Percentiles rank a stretch among this genome's conserved stretches.
Conservation (phyloP, 768 basidiomycete species). For the Russula olivacea region DNA sequence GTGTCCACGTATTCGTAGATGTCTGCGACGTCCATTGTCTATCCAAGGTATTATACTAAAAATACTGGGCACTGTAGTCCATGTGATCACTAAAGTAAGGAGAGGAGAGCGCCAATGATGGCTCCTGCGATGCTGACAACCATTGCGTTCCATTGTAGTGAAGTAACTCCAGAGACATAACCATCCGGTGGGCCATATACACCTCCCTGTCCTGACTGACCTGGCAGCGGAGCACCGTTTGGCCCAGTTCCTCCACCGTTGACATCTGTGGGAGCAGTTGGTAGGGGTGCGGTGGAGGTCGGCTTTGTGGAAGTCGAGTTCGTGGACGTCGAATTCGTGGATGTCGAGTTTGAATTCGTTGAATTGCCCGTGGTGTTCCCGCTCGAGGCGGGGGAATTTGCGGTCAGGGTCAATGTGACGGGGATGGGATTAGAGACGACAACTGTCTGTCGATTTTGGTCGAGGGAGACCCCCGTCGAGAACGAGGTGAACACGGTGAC, state of each 20-base stretch:
- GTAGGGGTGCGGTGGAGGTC: slow-evolving; percentile 40
- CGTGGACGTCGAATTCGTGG: background rate
- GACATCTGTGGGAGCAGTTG: slow-evolving; percentile 55
- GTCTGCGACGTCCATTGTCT: slow-evolving; percentile 9
- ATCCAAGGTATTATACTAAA: slow-evolving; percentile 7
- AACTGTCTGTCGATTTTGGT: slow-evolving; percentile 38
- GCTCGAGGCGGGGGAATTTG: slow-evolving; percentile 26
- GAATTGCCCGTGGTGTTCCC: slow-evolving; percentile 23
- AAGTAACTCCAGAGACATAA: slow-evolving; percentile 53
- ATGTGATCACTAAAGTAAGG: slow-evolving; percentile 19
- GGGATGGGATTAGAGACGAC: slow-evolving; percentile 40
- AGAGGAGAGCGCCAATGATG: slow-evolving; percentile 26
- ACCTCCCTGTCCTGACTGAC: slow-evolving; percentile 40
- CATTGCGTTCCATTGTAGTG: slow-evolving; percentile 42
- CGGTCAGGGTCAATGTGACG: slow-evolving; percentile 46
- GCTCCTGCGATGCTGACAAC: slow-evolving; percentile 42
- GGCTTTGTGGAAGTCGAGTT: slow-evolving; percentile 35
- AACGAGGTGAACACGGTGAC: slow-evolving; percentile 25
- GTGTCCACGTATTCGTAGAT: slow-evolving; percentile 3
- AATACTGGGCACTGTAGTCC: slow-evolving; percentile 2
- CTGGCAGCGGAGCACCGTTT: slow-evolving; percentile 57
- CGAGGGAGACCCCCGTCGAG: slow-evolving; percentile 35
- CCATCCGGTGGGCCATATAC: slow-evolving; percentile 62
- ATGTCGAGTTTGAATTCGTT: slow-evolving; percentile 23
- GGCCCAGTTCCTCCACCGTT: slow-evolving; percentile 44